phyloP scores from a whole-genome alignment of 2,329 filamentous ascomycete genomes.

The Triangularia setosa region DNA sequence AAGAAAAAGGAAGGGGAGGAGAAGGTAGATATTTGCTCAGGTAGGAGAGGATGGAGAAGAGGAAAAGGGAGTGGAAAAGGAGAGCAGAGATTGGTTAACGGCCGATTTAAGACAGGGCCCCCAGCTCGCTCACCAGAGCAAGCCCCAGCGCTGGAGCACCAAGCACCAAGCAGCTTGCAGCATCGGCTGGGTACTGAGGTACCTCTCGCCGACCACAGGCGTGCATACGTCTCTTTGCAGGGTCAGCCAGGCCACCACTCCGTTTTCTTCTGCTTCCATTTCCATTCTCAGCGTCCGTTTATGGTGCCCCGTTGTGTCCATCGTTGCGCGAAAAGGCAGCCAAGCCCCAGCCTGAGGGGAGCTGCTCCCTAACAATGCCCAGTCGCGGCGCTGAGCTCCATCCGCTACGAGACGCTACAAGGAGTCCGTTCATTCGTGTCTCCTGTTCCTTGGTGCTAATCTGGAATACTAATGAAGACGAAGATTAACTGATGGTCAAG shows the following conservation, averaged over 20 bases:
- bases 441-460: background rate
- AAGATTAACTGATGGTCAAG: background rate
- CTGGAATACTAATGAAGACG: background rate
- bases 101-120: constrained; percentile 42
- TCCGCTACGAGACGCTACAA: background rate
- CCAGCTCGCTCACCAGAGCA: constrained; percentile 23
- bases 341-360: background rate
- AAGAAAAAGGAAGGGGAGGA: constrained; percentile 34
- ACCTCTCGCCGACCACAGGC: constrained; percentile 16
- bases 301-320: background rate
- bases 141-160: constrained; percentile 21
- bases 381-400: constrained; percentile 11
- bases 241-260: constrained; percentile 18
- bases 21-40: constrained; percentile 41
- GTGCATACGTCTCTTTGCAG: constrained; percentile 19
- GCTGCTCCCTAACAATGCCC: constrained; percentile 17
- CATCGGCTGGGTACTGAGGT: constrained; percentile 24
- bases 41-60: constrained; percentile 52
- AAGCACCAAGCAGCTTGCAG: constrained; percentile 28
- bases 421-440: background rate
- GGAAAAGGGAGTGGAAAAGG: constrained; percentile 55
- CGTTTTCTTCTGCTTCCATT: constrained; percentile 9
- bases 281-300: constrained; percentile 11
- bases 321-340: constrained; percentile 18
- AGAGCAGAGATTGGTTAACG: constrained; percentile 36